Percentiles rank a stretch among this genome's conserved stretches.
Evolutionary conservation across 495 filamentous ascomycete genomes (phyloP).

Genomic region (Aspergillus funiculosus): DNA sequence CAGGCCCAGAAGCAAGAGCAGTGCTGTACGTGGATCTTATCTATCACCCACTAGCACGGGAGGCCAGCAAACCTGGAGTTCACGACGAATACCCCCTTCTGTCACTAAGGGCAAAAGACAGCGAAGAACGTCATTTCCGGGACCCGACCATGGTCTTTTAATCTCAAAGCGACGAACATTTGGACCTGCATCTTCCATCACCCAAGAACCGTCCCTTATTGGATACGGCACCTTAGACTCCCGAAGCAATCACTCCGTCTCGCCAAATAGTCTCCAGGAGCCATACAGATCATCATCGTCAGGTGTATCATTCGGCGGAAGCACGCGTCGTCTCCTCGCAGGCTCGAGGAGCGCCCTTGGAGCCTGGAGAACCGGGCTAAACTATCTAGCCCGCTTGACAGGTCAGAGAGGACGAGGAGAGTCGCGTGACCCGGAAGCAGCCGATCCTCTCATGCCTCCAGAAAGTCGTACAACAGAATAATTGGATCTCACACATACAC

Average conservation of each 20-base stretch:
- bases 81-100: constrained; percentile 19
- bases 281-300: background rate
- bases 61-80: constrained; percentile 21
- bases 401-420: constrained; percentile 16
- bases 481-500: background rate
- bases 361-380: constrained; percentile 28
- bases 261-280: background rate
- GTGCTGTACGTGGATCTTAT: constrained; percentile 21
- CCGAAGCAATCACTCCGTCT: constrained; percentile 1
- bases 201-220: constrained; percentile 1
- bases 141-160: constrained; percentile 17
- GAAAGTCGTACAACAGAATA: background rate
- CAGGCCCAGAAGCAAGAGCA: constrained; percentile 28
- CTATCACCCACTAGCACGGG: constrained; percentile 26
- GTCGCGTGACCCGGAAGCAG: constrained; percentile 14
- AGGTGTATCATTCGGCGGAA: background rate
- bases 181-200: constrained; percentile 1
- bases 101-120: constrained; percentile 10
- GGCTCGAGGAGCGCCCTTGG: constrained; percentile 30
- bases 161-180: constrained; percentile 21
- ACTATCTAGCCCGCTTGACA: constrained; percentile 26
- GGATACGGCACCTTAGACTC: constrained; percentile 31
- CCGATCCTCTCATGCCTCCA: background rate
- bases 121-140: constrained; percentile 28
- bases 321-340: constrained; percentile 23